Conservation (phyloP, 345 rosid species). For the Lagerstroemia speciosa region DNA sequence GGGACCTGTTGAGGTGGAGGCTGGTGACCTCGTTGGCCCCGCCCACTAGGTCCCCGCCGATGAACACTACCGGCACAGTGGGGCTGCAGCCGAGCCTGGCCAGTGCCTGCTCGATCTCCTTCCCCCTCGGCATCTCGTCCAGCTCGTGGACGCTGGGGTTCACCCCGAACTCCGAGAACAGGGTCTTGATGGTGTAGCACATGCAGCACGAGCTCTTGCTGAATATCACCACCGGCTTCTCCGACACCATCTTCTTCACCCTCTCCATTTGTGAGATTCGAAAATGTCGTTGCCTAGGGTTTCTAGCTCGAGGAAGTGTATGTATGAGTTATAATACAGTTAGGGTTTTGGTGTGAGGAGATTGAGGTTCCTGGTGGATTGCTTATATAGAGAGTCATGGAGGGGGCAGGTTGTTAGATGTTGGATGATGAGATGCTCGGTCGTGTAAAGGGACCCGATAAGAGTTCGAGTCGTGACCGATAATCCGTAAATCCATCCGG, state of each 20-base stretch:
- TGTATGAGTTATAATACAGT: not conserved
- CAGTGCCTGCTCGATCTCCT: slow-evolving; percentile 15
- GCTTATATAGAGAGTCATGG: slow-evolving; percentile 1
- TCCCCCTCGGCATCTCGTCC: slow-evolving; percentile 14
- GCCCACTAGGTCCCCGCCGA: slow-evolving; percentile 17
- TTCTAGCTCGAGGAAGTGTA: not conserved
- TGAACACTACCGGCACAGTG: slow-evolving; percentile 12
- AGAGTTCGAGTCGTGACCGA: too few relatives aligned
- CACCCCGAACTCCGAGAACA: slow-evolving; percentile 12
- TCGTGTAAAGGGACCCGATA: too few relatives aligned
- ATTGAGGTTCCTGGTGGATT: not conserved
- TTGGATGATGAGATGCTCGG: not conserved
- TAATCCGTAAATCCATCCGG: too few relatives aligned
- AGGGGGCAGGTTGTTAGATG: not conserved
- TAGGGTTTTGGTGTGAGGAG: slow-evolving; percentile 1
- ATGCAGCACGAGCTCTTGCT: slow-evolving; percentile 19
- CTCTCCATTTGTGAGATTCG: not conserved
- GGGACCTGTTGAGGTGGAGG: slow-evolving; percentile 13
- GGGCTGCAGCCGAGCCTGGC: slow-evolving; percentile 12
- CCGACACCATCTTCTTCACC: slow-evolving; percentile 11
- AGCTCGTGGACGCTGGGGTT: slow-evolving; percentile 13
- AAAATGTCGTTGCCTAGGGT: not conserved
- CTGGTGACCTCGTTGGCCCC: slow-evolving; percentile 19
- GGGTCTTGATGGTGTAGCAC: slow-evolving; percentile 14
- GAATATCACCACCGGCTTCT: slow-evolving; percentile 16